Percentiles rank a stretch among this genome's conserved stretches.
These are phyloP conservation scores for Flaveria ramosissima DNA, from an alignment of 129 eudicot genomes.

Conservation along the genomic window DNA sequence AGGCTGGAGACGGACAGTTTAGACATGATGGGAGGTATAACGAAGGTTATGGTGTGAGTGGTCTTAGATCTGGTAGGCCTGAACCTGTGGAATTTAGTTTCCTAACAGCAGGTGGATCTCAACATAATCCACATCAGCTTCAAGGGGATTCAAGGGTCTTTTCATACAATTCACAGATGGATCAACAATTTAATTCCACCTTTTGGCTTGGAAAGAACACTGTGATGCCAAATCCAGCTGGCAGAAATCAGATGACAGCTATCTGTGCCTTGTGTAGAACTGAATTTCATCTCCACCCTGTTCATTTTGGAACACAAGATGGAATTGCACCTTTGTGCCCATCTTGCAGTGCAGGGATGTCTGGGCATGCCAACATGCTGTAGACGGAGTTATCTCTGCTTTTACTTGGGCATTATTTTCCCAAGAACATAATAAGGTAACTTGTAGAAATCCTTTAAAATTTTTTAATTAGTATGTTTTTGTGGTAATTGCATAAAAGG, in stretches of 20 bases:
- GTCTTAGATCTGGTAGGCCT: constrained; percentile 44
- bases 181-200: constrained; percentile 58
- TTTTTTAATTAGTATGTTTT: background rate
- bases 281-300: constrained; percentile 59
- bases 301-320: constrained; percentile 49
- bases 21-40: constrained; percentile 51
- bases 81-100: constrained; percentile 94
- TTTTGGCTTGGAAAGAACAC: constrained; percentile 72
- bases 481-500: constrained; percentile 6
- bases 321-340: constrained; percentile 71
- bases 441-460: background rate
- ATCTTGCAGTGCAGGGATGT: constrained; percentile 63
- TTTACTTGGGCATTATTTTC: background rate
- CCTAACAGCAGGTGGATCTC: constrained; percentile 49
- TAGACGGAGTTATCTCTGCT: constrained; percentile 34
- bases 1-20: constrained; percentile 61
- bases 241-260: constrained; percentile 45
- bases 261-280: constrained; percentile 83
- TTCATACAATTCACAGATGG: constrained; percentile 44
- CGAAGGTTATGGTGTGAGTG: constrained; percentile 43
- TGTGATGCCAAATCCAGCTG: constrained; percentile 50
- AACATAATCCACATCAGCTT: constrained; percentile 53
- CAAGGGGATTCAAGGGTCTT: constrained; percentile 55
- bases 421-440: constrained; percentile 25
- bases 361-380: constrained; percentile 54